Conservation (phyloP, 1,284 basidiomycete genomes). For the Fomitiporia mediterranea region DNA sequence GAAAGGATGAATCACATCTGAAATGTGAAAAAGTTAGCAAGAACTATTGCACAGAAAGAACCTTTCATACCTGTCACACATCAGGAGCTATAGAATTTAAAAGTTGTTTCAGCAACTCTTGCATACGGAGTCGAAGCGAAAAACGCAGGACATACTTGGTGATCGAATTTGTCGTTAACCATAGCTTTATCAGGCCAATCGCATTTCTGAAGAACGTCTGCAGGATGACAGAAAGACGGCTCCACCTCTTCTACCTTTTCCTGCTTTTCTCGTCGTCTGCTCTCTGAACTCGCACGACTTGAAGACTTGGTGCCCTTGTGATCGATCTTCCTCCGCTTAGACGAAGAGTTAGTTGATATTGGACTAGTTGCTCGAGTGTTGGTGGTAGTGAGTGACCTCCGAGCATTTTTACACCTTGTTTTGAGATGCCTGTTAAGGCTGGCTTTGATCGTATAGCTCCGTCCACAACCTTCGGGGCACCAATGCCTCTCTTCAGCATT, state of each 20-base stretch:
- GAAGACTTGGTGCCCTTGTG: not conserved
- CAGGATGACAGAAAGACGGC: not conserved
- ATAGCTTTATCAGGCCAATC: slow-evolving; percentile 9
- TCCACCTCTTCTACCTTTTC: not conserved
- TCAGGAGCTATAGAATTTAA: slow-evolving; percentile 4
- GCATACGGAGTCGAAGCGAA: not conserved
- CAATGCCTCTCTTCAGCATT: not conserved
- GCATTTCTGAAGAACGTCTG: not conserved
- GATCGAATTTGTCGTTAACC: slow-evolving; percentile 3
- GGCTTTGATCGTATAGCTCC: not conserved
- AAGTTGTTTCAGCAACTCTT: not conserved
- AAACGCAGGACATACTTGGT: slow-evolving; percentile 6
- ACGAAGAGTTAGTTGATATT: not conserved
- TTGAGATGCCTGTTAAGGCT: not conserved
- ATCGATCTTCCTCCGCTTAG: not conserved
- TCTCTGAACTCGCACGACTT: not conserved
- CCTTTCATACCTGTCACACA: slow-evolving; percentile 14
- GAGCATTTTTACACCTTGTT: not conserved
- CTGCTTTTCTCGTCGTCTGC: not conserved
- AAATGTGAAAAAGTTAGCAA: not conserved
- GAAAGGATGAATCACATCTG: slow-evolving; percentile 14
- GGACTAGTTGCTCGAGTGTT: too few relatives aligned
- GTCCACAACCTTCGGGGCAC: not conserved
- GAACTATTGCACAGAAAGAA: not conserved
- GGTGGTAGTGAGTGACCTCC: not conserved